Conservation (phyloP, 2,329 filamentous ascomycete genomes). For the Colletotrichum eleusines region DNA sequence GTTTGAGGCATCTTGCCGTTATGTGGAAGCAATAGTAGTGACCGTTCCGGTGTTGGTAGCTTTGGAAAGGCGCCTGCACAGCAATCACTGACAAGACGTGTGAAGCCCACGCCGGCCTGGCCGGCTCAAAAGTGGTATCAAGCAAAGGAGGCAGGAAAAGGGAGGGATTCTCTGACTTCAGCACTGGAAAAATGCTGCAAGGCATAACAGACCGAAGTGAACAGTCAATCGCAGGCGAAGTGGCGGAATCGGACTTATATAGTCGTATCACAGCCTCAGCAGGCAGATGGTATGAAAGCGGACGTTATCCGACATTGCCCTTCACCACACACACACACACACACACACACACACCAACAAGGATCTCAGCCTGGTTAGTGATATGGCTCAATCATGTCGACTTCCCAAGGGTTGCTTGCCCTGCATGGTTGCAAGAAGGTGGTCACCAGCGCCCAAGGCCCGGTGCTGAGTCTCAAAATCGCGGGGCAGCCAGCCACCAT, state of each 20-base stretch:
- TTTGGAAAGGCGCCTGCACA: slow-evolving; percentile 23
- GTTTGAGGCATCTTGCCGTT: slow-evolving; percentile 52
- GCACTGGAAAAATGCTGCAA: slow-evolving; percentile 2
- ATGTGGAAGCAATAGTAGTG: background rate
- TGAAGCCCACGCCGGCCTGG: slow-evolving; percentile 38
- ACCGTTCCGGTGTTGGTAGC: slow-evolving; percentile 6
- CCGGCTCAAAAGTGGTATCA: slow-evolving; percentile 41
- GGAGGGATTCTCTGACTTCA: background rate
- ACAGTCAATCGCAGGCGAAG: background rate
- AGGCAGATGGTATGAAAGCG: slow-evolving; percentile 18
- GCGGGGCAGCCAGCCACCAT: slow-evolving; percentile 39
- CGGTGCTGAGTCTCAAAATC: slow-evolving; percentile 42
- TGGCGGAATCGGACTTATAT: slow-evolving; percentile 33
- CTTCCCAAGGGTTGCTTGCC: slow-evolving; percentile 45
- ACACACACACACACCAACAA: slow-evolving; percentile 32
- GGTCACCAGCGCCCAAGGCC: slow-evolving; percentile 44
- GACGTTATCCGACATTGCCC: slow-evolving; percentile 17
- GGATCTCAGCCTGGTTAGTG: slow-evolving; percentile 26
- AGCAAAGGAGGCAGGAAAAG: slow-evolving; percentile 20
- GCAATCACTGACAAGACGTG: slow-evolving; percentile 28
- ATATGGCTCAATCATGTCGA: slow-evolving; percentile 34
- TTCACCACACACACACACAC: slow-evolving; percentile 23
- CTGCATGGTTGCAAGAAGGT: slow-evolving; percentile 45
- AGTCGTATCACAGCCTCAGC: slow-evolving; percentile 26
- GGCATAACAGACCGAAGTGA: slow-evolving; percentile 3